These are phyloP conservation scores for Boeremia lycopersici DNA, from an alignment of 2,329 filamentous ascomycete species.

Conservation along the genomic window DNA sequence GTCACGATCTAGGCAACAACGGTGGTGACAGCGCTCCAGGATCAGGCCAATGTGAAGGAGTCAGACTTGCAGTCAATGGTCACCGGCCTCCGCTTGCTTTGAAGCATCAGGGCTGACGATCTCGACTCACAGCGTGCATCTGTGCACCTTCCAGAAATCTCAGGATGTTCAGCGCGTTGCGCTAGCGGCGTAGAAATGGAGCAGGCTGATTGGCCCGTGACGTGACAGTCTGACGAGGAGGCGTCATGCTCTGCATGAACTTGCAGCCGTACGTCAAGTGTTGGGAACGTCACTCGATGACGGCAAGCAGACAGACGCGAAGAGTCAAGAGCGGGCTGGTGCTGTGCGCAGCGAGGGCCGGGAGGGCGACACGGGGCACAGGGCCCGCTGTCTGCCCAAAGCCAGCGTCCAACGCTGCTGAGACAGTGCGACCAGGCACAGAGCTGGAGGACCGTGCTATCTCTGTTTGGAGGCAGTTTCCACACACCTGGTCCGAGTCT, in stretches of 20 bases:
- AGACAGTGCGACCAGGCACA: constrained; percentile 17
- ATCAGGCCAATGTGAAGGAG: background rate
- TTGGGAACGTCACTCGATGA: constrained; percentile 5
- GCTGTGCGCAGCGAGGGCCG: background rate
- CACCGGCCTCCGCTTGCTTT: background rate
- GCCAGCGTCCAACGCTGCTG: constrained; percentile 12
- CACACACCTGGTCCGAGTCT: background rate
- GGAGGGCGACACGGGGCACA: background rate
- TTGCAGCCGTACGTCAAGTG: constrained; percentile 11
- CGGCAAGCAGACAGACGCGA: constrained; percentile 1
- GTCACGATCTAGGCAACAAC: constrained; percentile 4
- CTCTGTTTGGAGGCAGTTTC: constrained; percentile 3
- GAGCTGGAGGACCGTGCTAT: constrained; percentile 4
- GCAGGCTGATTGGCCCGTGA: constrained; percentile 9
- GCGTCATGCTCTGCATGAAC: constrained; percentile 14
- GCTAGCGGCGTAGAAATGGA: constrained; percentile 5
- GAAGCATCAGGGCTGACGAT: background rate
- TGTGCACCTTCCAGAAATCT: constrained; percentile 11
- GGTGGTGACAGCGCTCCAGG: background rate
- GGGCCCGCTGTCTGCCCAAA: constrained; percentile 5
- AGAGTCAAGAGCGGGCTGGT: background rate
- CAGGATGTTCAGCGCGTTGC: background rate
- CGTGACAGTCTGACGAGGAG: background rate
- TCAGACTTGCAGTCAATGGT: background rate
- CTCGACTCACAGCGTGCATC: constrained; percentile 7